These are phyloP conservation scores for Parsonsia alboflavescens DNA, from an alignment of 257 asterid genomes.

Conservation along the genomic window DNA sequence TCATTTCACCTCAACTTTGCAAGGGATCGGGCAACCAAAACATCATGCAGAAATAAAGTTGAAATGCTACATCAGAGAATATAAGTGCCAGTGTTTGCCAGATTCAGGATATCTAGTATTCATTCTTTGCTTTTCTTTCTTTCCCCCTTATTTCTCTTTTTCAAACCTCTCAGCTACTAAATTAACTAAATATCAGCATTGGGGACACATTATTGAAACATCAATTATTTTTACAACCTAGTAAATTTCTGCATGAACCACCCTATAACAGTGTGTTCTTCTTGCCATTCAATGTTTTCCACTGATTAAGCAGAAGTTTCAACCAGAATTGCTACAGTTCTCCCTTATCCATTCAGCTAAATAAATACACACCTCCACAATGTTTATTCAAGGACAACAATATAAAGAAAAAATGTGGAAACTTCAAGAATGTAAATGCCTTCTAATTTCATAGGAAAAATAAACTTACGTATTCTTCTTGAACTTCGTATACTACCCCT, in stretches of 20 bases:
- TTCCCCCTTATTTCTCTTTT: too few species aligned
- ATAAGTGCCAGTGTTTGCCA: too few species aligned
- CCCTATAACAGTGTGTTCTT: too few species aligned
- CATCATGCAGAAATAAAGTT: too few species aligned
- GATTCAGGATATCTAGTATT: too few species aligned
- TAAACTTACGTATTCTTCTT: constrained; percentile 27
- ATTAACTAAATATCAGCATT: too few species aligned
- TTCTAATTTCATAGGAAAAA: background rate
- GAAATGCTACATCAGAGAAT: too few species aligned
- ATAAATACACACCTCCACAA: background rate
- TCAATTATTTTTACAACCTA: too few species aligned
- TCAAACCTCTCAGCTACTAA: too few species aligned
- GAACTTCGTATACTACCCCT: constrained; percentile 32
- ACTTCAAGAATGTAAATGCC: background rate
- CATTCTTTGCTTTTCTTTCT: too few species aligned
- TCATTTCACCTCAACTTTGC: background rate
- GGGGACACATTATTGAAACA: too few species aligned
- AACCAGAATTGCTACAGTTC: background rate
- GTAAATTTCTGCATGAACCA: too few species aligned
- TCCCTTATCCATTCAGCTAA: background rate
- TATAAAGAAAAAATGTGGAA: background rate
- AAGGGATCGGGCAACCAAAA: background rate
- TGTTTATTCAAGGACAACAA: background rate
- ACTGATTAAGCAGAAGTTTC: background rate
- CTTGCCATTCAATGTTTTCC: background rate